phyloP scores from a whole-genome alignment of 306 rosid species.

The Dalbergia cultrata region DNA sequence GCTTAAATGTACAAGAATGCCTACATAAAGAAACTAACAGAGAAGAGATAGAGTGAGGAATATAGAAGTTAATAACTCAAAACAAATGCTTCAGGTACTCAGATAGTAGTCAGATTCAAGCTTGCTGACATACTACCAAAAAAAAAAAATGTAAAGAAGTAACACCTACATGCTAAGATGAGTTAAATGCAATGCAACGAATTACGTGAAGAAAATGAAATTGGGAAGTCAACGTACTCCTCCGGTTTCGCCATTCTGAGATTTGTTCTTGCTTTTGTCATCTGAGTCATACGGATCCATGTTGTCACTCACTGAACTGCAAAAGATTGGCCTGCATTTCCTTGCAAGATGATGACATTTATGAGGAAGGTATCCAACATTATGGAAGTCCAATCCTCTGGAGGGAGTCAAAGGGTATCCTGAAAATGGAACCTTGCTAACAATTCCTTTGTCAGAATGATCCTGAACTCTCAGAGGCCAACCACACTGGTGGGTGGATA shows the following conservation, averaged over 20 bases:
- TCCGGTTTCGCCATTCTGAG: conserved; percentile 55
- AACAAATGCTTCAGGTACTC: conserved; percentile 1
- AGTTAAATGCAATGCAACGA: conserved; percentile 34
- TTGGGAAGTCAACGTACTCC: conserved; percentile 61
- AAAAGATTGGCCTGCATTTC: conserved; percentile 58
- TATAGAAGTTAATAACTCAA: neutral
- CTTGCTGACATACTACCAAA: neutral
- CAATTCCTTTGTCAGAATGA: conserved; percentile 55
- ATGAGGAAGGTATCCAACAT: conserved; percentile 56
- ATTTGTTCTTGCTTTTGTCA: conserved; percentile 52
- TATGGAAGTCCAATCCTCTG: conserved; percentile 55
- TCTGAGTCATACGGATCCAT: conserved; percentile 74
- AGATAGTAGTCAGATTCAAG: neutral
- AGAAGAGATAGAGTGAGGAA: neutral
- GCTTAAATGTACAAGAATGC: neutral
- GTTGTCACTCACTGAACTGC: conserved; percentile 53
- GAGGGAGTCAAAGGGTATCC: conserved; percentile 55
- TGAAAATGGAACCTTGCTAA: conserved; percentile 61
- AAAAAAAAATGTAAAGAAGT: neutral
- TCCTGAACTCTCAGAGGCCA: conserved; percentile 75
- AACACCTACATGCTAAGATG: neutral
- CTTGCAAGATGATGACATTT: conserved; percentile 51
- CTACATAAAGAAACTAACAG: neutral
- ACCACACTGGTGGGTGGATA: conserved; percentile 75
- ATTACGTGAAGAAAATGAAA: conserved; percentile 35